A percentile compares a stretch with the other conserved stretches of the same genome.
Conservation (phyloP, 164 flowering plant genomes). For the Malania oleifera region DNA sequence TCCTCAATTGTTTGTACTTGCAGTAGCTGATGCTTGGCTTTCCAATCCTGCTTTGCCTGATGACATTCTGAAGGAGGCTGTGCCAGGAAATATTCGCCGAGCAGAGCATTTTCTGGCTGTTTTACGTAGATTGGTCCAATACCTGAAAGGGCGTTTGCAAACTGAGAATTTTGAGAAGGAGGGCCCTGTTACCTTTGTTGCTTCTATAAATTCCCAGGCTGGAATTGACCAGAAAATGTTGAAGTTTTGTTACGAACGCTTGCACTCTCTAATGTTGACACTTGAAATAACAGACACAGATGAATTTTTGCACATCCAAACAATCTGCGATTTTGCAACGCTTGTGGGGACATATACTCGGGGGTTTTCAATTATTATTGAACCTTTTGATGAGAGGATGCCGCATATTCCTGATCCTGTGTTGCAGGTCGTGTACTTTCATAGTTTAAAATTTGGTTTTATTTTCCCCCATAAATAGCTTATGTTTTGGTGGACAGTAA, state of each 20-base stretch:
- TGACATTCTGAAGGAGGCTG: conserved; percentile 96
- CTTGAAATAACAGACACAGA: conserved; percentile 93
- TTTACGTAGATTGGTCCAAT: conserved; percentile 86
- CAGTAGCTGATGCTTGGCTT: conserved; percentile 79
- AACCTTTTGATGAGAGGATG: conserved; percentile 99
- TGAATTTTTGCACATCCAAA: conserved; percentile 87
- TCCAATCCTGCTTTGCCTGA: conserved; percentile 95
- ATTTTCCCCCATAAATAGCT: neutral
- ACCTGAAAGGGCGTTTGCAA: conserved; percentile 70
- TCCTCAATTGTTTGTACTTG: conserved; percentile 1
- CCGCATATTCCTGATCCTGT: conserved; percentile 98
- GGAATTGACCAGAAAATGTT: conserved; percentile 97
- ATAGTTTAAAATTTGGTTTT: neutral
- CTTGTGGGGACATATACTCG: conserved; percentile 89
- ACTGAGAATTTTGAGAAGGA: conserved; percentile 96
- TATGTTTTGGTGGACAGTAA: neutral
- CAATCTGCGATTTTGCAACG: conserved; percentile 96
- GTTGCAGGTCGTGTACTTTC: conserved; percentile 70
- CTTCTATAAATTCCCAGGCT: conserved; percentile 56
- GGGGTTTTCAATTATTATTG: conserved; percentile 95
- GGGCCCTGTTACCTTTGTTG: conserved; percentile 83
- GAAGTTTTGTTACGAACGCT: conserved; percentile 91
- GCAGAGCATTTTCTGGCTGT: conserved; percentile 94
- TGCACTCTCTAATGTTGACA: conserved; percentile 92
- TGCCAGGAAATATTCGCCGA: conserved; percentile 97